Evolutionary conservation across 257 asterid genomes (phyloP).

Genomic region (Phtheirospermum japonicum): DNA sequence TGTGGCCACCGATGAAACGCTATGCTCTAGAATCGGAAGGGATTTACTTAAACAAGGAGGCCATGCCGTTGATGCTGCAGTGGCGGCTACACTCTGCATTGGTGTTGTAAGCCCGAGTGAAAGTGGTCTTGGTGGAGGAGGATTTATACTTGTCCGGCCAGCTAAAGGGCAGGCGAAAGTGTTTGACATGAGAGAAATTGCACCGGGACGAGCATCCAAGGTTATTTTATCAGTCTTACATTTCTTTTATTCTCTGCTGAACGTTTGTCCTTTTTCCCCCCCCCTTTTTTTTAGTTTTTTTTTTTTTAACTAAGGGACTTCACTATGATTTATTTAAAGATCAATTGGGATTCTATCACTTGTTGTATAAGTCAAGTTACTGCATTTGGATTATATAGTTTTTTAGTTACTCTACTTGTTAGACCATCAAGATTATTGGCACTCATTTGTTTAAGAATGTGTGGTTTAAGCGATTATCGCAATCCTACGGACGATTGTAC

Average conservation of each 20-base stretch:
- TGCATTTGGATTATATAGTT: too few species aligned
- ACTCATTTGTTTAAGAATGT: conserved; percentile 1
- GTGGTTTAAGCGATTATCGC: neutral
- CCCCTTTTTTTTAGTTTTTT: neutral
- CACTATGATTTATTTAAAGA: too few species aligned
- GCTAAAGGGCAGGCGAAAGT: conserved; percentile 37
- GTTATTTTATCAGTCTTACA: neutral
- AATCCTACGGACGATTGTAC: too few species aligned
- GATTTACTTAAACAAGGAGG: conserved; percentile 40
- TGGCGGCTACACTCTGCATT: conserved; percentile 44
- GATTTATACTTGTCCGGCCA: conserved; percentile 43
- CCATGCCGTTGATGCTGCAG: conserved; percentile 56
- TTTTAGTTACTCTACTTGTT: too few species aligned
- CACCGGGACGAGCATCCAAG: conserved; percentile 39
- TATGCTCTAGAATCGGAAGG: conserved; percentile 44
- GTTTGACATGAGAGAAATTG: conserved; percentile 50
- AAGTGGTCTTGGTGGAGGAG: conserved; percentile 61
- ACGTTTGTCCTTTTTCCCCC: too few species aligned
- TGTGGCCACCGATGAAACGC: conserved; percentile 48
- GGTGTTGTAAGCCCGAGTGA: conserved; percentile 46
- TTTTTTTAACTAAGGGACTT: too few species aligned
- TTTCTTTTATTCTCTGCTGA: neutral
- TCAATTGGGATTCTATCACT: too few species aligned
- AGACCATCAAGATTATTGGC: too few species aligned
- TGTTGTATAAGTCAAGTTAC: too few species aligned